Base-by-base conservation (phyloP, 139 green algal genomes). In the Auxenochlorella pyrenoidosa region DNA sequence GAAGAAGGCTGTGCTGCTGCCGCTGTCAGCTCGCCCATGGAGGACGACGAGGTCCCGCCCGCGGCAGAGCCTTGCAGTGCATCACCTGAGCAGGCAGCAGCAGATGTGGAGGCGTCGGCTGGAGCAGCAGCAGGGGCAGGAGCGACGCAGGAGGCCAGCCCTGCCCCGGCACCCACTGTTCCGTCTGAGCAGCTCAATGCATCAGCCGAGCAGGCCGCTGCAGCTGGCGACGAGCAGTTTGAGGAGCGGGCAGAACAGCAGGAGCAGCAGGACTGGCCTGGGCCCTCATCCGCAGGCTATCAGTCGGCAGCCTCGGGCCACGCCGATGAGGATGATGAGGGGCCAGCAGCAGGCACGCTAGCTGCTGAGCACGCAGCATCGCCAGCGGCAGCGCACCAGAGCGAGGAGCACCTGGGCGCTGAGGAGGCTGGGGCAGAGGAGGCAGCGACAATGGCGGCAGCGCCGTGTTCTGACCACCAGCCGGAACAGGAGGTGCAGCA, bases 231-330 rank as follows among this genome's bases (percentile, higher is more conserved):
- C 51, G 40, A 63, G 12, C n/a, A 22, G 28, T 26, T 70, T 30
- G 65, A 19, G 12, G 65, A 79, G 70, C 71, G 75, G 71, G 40
- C 21, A 22, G 32, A 65, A 65, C 30, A 30, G 63, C 63, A 82
- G 75, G 75, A 32, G 22, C 54, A 70, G 83, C 43, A 30, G 26
- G 54, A 5, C 1, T 15, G 21, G 32, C 43, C 66, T 13, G 30
- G 66, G 6, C 65, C 66, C 18, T 66, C 82, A 19, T 79, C 82
- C 13, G 82, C 63, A 5, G 80, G 63, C 40, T 85, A 85, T 41
- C 59, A 77, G 40, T 77, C 60, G 34, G 80, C 80, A 24, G 58
- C 30, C 38, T 73, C 40, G 21, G 51, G 12, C 19, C 26, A 51
- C 26, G 41, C 21, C 12, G 51, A 47, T 32, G 84, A 58, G n/a